These are phyloP conservation scores for Calycina marina DNA, from an alignment of 2,329 filamentous ascomycete genomes.

Conservation along the genomic window DNA sequence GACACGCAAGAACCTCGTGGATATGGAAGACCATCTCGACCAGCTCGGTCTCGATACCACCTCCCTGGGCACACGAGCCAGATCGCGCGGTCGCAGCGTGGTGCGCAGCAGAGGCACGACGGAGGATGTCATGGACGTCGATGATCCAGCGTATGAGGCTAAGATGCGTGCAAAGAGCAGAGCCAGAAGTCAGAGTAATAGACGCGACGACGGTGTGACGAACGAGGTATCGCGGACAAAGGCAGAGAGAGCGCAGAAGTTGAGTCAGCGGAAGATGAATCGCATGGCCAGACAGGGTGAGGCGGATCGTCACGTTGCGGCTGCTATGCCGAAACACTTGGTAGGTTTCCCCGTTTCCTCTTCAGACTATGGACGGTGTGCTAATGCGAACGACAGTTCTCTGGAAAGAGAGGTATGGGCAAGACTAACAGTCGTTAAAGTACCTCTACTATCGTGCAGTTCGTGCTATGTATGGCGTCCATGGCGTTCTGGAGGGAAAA, in stretches of 20 bases:
- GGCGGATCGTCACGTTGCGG: slow-evolving; percentile 78
- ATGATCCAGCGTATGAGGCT: slow-evolving; percentile 37
- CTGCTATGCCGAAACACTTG: slow-evolving; percentile 78
- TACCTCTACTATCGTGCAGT: neutral
- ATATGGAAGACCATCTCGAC: slow-evolving; percentile 78
- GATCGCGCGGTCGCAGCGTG: slow-evolving; percentile 61
- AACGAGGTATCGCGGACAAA: slow-evolving; percentile 53
- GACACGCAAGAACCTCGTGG: slow-evolving; percentile 66
- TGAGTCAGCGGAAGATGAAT: slow-evolving; percentile 98
- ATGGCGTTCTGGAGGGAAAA: slow-evolving; percentile 3
- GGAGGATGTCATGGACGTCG: slow-evolving; percentile 64
- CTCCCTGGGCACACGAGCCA: slow-evolving; percentile 57
- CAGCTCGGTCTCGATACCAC: slow-evolving; percentile 74
- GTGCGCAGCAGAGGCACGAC: slow-evolving; percentile 47
- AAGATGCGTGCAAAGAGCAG: slow-evolving; percentile 62
- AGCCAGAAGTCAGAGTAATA: slow-evolving; percentile 51
- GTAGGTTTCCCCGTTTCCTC: slow-evolving; percentile 35
- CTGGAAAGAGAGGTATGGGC: slow-evolving; percentile 87
- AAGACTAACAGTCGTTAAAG: slow-evolving; percentile 64
- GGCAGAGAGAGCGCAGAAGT: slow-evolving; percentile 75
- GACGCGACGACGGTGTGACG: slow-evolving; percentile 63
- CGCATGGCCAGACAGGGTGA: slow-evolving; percentile 94
- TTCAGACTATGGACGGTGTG: slow-evolving; percentile 1
- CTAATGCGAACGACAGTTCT: slow-evolving; percentile 41
- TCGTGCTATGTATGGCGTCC: neutral